phyloP scores from a whole-genome alignment of 2,329 filamentous ascomycete species.

The Epichloe bromicola region DNA sequence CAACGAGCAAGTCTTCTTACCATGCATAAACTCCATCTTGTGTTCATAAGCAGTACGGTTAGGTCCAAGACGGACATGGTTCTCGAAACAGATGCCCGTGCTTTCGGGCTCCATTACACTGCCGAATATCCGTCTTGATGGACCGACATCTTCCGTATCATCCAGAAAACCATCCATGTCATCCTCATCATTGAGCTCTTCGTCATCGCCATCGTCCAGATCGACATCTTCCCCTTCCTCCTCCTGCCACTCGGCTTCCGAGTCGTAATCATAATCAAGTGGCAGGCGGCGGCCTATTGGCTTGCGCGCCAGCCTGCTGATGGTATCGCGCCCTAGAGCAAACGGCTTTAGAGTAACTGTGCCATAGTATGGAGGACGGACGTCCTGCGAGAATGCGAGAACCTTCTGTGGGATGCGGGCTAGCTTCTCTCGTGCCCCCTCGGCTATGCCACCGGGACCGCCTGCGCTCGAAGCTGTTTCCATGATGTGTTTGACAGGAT shows the following conservation, averaged over 20 bases:
- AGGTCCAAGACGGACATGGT: conserved; percentile 32
- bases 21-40: conserved; percentile 61
- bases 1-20: conserved; percentile 34
- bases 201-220: conserved; percentile 53
- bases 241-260: conserved; percentile 77
- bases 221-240: conserved; percentile 57
- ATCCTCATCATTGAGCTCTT: conserved; percentile 60
- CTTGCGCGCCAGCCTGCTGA: conserved; percentile 38
- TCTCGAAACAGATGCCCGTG: conserved; percentile 77
- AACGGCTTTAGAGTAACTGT: conserved; percentile 51
- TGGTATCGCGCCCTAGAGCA: conserved; percentile 29
- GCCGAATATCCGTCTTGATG: conserved; percentile 43
- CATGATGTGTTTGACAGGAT: conserved; percentile 49
- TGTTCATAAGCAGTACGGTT: conserved; percentile 43
- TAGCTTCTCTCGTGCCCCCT: conserved; percentile 27
- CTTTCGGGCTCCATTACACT: conserved; percentile 63
- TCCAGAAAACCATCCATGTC: conserved; percentile 88
- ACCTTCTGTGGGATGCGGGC: conserved; percentile 49
- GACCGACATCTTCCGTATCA: conserved; percentile 60
- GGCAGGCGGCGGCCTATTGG: conserved; percentile 44
- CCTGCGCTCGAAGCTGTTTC: conserved; percentile 34
- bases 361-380: conserved; percentile 58
- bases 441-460: conserved; percentile 19
- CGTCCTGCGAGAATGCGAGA: conserved; percentile 49
- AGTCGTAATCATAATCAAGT: conserved; percentile 73